Conservation (phyloP, 2,329 filamentous ascomycete genomes). For the Didymellaceae sp. region DNA sequence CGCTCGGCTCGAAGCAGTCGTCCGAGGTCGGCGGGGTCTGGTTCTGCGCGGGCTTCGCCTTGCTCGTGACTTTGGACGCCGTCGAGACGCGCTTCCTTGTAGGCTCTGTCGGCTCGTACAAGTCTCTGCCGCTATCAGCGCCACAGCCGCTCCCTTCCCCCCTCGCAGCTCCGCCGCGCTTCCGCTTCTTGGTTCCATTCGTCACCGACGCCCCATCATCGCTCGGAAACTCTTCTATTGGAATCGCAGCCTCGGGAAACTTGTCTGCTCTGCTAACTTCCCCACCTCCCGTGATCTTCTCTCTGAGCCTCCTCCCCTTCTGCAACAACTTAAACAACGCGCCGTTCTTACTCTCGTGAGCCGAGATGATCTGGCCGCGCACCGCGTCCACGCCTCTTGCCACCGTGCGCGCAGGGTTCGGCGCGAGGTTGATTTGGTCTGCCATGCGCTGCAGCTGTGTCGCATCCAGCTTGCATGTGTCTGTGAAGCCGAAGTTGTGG, state of each 20-base stretch:
- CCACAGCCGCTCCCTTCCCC: no score
- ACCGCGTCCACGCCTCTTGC: constrained; percentile 15
- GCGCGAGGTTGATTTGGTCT: constrained; percentile 4
- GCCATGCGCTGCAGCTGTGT: constrained; percentile 13
- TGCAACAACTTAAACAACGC: constrained; percentile 8
- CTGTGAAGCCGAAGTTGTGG: constrained; percentile 8
- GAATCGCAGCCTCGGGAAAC: constrained; percentile 1
- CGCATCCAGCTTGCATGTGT: not conserved
- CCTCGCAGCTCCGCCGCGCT: no score
- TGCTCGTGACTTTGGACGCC: no score
- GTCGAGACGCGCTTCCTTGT: no score
- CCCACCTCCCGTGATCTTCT: not conserved
- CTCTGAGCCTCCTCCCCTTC: not conserved
- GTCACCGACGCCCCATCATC: no score
- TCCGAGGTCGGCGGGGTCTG: no score
- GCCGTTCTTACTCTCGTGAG: constrained; percentile 19
- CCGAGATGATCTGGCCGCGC: constrained; percentile 17
- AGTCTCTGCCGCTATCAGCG: no score
- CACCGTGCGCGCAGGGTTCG: not conserved
- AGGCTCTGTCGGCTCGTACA: no score
- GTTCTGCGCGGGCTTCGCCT: no score
- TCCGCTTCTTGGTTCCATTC: no score
- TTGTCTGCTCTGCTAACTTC: not conserved
- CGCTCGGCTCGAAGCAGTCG: no score
- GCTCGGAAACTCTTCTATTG: no score